phyloP scores from a whole-genome alignment of 2,329 filamentous ascomycete genomes.

The Dactylellina leptospora region DNA sequence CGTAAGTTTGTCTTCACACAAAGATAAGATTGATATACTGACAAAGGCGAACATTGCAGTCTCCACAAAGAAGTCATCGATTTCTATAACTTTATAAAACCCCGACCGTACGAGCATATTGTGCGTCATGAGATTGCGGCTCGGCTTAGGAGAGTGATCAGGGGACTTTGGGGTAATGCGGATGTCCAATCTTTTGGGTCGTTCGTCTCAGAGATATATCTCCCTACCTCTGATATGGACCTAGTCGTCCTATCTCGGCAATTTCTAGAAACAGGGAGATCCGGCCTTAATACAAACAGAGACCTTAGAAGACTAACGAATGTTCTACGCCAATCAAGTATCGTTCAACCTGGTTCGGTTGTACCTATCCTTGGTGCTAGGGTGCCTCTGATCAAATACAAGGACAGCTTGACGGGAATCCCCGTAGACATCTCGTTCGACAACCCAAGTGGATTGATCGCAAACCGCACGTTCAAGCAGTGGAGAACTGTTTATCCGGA shows the following conservation, averaged over 20 bases:
- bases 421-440: slow-evolving; percentile 95
- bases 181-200: slow-evolving; percentile 85
- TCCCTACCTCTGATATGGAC: slow-evolving; percentile 90
- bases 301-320: slow-evolving; percentile 30
- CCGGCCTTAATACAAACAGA: slow-evolving; percentile 62
- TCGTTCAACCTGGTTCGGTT: slow-evolving; percentile 11
- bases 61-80: slow-evolving; percentile 89
- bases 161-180: slow-evolving; percentile 68
- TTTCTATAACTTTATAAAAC: slow-evolving; percentile 85
- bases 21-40: no score
- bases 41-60: no score
- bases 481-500: slow-evolving; percentile 84
- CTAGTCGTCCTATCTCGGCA: slow-evolving; percentile 76
- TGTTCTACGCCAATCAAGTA: slow-evolving; percentile 8
- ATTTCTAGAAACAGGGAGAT: slow-evolving; percentile 67
- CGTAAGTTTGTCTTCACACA: slow-evolving; percentile 63
- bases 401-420: slow-evolving; percentile 78
- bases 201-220: slow-evolving; percentile 82
- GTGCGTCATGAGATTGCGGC: slow-evolving; percentile 77
- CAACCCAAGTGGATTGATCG: slow-evolving; percentile 81
- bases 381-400: slow-evolving; percentile 91
- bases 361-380: slow-evolving; percentile 62
- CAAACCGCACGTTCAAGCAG: slow-evolving; percentile 78
- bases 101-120: slow-evolving; percentile 76
- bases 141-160: slow-evolving; percentile 71